phyloP scores from a whole-genome alignment of 371 early-diverging fungal genomes.

The Haplosporangium sp. region DNA sequence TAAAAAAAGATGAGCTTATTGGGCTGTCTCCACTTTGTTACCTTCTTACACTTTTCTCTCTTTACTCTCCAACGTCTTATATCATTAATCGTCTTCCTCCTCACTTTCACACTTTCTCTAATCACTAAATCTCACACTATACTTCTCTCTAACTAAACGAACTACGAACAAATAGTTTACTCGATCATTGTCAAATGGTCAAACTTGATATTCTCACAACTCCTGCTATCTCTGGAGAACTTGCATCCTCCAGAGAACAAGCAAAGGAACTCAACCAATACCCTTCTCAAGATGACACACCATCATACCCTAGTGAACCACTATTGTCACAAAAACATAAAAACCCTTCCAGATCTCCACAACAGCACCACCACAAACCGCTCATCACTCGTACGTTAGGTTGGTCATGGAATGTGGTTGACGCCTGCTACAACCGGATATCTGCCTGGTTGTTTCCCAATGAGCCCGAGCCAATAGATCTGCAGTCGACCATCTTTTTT shows the following conservation, averaged over 20 bases:
- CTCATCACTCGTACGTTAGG: neutral
- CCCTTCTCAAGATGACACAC: neutral
- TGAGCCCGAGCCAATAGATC: slow-evolving; percentile 43
- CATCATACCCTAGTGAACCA: neutral
- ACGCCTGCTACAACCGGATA: slow-evolving; percentile 14
- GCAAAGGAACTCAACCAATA: neutral
- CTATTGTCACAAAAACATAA: neutral
- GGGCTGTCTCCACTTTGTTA: neutral
- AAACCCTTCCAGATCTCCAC: neutral
- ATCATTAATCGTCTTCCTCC: neutral
- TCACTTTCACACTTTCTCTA: neutral
- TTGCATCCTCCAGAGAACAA: neutral
- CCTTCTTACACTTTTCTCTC: neutral
- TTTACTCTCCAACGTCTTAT: neutral
- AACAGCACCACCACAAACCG: neutral
- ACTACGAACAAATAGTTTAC: neutral
- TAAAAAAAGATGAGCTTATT: neutral
- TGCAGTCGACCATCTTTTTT: slow-evolving; percentile 34
- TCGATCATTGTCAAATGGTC: neutral
- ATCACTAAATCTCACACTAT: neutral
- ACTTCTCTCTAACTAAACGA: neutral
- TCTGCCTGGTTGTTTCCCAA: slow-evolving; percentile 35
- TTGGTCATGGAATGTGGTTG: neutral
- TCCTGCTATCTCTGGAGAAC: neutral
- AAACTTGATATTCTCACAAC: neutral